Conservation (phyloP, 768 basidiomycete species). For the Tricholoma bakamatsutake region DNA sequence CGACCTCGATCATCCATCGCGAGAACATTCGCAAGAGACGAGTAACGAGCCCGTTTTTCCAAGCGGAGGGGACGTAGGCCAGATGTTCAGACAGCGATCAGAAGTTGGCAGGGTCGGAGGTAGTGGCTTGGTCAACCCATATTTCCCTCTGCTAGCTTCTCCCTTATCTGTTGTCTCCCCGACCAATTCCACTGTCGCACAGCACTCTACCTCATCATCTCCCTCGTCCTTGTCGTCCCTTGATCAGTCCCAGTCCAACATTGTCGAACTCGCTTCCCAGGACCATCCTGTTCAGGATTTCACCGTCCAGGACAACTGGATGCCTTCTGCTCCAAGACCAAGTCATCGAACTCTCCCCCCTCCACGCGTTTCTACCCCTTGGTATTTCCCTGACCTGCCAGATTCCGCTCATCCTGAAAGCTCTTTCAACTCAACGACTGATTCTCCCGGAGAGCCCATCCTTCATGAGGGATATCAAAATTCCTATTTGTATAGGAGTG, state of each 20-base stretch:
- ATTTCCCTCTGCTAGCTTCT: constrained; percentile 40
- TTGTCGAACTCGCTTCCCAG: not conserved
- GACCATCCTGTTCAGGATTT: not conserved
- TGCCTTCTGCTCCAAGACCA: constrained; percentile 5
- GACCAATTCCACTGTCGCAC: constrained; percentile 21
- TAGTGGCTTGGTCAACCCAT: constrained; percentile 38
- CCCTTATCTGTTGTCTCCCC: constrained; percentile 10
- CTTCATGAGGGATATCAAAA: constrained; percentile 1
- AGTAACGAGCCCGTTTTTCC: constrained; percentile 12
- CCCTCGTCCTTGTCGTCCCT: constrained; percentile 14
- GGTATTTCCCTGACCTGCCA: not conserved
- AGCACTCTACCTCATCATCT: constrained; percentile 15
- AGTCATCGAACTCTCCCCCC: constrained; percentile 1
- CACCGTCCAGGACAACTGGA: not conserved
- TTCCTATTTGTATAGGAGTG: constrained; percentile 11
- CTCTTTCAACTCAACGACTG: not conserved
- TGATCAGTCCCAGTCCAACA: not conserved
- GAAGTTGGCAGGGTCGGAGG: constrained; percentile 2
- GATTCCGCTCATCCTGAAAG: not conserved
- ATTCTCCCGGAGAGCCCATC: not conserved
- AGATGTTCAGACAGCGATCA: constrained; percentile 10
- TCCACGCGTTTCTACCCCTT: not conserved
- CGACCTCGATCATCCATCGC: constrained; percentile 1
- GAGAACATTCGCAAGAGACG: not conserved
- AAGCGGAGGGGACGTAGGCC: constrained; percentile 11